phyloP scores from a whole-genome alignment of 1,139 yeast genomes.

The Yarrowia galli region DNA sequence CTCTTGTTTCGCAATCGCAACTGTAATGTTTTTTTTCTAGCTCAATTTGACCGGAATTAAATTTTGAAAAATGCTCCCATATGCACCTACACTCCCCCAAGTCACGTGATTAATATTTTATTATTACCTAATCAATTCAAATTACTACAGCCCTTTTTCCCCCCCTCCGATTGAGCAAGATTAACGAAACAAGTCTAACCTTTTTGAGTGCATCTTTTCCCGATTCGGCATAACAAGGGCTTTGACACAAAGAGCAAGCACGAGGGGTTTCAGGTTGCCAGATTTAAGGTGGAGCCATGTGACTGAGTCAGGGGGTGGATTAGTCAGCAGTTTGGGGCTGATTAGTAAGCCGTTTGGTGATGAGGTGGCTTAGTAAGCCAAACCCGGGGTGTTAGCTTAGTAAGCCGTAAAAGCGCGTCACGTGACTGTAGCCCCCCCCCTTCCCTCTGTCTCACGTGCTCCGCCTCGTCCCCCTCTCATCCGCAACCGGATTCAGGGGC shows the following conservation, averaged over 20 bases:
- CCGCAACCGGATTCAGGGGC: slow-evolving; percentile 1
- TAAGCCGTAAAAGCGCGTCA: neutral
- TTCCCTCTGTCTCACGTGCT: neutral
- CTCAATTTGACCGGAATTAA: neutral
- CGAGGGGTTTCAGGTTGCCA: slow-evolving; percentile 19
- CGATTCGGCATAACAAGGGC: slow-evolving; percentile 9
- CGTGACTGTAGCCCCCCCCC: no score
- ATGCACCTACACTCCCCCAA: no score
- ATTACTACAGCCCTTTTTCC: neutral
- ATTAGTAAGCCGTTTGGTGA: neutral
- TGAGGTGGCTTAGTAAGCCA: neutral
- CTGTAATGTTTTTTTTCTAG: neutral
- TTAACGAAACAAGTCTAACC: slow-evolving; percentile 8
- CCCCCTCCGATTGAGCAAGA: neutral
- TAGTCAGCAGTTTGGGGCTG: no score
- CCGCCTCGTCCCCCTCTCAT: slow-evolving; percentile 6
- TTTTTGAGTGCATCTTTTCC: neutral
- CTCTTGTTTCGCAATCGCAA: neutral
- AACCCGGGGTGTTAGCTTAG: no score
- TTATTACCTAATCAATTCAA: neutral
- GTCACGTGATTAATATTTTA: no score
- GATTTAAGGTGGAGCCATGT: neutral
- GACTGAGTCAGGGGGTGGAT: neutral
- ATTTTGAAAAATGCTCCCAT: no score
- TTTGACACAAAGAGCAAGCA: neutral